Percentiles rank a stretch among this genome's conserved stretches.
phyloP scores from a whole-genome alignment of 2,329 filamentous ascomycete species.

The Talaromyces sp. region DNA sequence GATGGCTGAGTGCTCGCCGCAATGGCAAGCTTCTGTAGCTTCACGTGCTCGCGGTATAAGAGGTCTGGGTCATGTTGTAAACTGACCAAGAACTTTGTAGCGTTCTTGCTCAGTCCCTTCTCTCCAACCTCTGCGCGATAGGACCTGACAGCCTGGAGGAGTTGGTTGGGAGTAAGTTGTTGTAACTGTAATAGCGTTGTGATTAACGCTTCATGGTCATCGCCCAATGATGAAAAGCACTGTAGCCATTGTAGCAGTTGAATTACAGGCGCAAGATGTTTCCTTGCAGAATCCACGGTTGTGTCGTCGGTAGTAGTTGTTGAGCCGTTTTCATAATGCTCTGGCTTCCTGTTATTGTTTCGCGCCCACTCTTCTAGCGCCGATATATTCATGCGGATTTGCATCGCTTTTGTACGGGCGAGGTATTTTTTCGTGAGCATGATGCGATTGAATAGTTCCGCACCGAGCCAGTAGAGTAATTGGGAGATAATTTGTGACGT shows the following conservation, averaged over 20 bases:
- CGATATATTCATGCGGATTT: constrained; percentile 98
- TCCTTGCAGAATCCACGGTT: constrained; percentile 76
- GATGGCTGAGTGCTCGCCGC: not conserved
- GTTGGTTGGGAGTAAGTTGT: constrained; percentile 76
- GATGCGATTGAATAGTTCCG: constrained; percentile 95
- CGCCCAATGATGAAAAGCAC: constrained; percentile 89
- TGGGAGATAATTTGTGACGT: constrained; percentile 87
- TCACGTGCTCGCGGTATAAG: constrained; percentile 42
- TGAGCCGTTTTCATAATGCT: constrained; percentile 92
- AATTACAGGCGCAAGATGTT: constrained; percentile 84
- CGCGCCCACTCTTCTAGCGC: constrained; percentile 94
- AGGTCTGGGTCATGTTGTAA: constrained; percentile 72
- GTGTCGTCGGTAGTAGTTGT: constrained; percentile 80
- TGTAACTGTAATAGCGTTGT: constrained; percentile 87
- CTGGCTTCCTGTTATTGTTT: constrained; percentile 86
- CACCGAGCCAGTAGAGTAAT: constrained; percentile 91
- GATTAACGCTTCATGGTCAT: constrained; percentile 84
- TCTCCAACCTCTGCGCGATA: constrained; percentile 95
- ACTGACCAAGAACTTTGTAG: constrained; percentile 77
- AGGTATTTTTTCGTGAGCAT: constrained; percentile 96
- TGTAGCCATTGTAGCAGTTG: constrained; percentile 97
- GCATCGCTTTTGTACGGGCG: constrained; percentile 96
- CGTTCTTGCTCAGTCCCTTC: constrained; percentile 82
- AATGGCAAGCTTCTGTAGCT: constrained; percentile 25
- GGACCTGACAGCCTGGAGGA: constrained; percentile 87